Base-by-base conservation (phyloP, 2,329 filamentous ascomycete species). In the Microsporum ferrugineum region DNA sequence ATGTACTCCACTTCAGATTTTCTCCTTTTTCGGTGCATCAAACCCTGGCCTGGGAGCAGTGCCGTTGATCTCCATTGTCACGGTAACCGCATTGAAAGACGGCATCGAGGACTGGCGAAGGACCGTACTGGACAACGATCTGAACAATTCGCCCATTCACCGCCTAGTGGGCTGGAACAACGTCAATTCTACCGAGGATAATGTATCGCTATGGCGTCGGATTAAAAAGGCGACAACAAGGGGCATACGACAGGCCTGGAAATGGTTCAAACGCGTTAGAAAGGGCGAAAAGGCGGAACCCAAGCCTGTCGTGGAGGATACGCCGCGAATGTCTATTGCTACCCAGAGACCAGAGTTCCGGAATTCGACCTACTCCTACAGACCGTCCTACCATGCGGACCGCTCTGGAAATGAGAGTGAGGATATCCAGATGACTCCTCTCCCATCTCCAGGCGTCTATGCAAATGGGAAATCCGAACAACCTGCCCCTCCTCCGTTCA, bases 61-160 rank as follows among this genome's bases (percentile, higher is more conserved):
- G 27, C 94, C 94, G 59, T 79, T 99, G 65, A 96, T 99, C 67
- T 87, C 96, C 69, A 97, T 99, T 74, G 80, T 99, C 60, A 77
- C 83, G 63, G 83, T 96, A 60, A 99, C 94, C 1, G 86, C 90
- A 33, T 83, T 96, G 73, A 99, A 97, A 75, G 94, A 99, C 72
- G 94, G 86, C 17, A 87, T 97, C 65, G 94, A 99, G 75, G 94
- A 99, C 76, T 97, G 90, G 79, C 84, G 94, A 68, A 83, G 94
- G 75, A 97, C 92, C 0, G 80, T 91, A 47, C 84, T 96, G 49
- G 94, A 99, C 72, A 95, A 87, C 65, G 88, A 96, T 69, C 81
- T 99, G 64, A 99, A 99, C 76, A 97, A 99, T 71, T 94, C 94
- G 1, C 89, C 91, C 0, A 89, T 97, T 7, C 92, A 99, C 74